Percentiles rank a stretch among this genome's conserved stretches.
These are phyloP conservation scores for Aspergillus persii DNA, from an alignment of 2,329 filamentous ascomycete species.

Conservation along the genomic window DNA sequence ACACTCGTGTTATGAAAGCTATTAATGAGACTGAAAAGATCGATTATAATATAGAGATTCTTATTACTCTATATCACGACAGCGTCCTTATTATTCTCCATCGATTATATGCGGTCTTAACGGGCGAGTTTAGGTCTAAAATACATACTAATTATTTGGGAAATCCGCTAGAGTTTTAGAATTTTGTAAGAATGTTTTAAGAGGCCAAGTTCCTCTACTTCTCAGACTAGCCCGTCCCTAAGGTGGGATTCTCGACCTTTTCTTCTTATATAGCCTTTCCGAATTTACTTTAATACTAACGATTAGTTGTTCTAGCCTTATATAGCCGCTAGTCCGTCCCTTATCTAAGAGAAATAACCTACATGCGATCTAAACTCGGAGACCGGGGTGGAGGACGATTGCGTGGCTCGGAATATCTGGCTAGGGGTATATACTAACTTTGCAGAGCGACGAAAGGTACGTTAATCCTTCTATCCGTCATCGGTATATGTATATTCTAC, in stretches of 20 bases:
- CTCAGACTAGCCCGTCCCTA: neutral
- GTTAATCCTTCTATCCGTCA: too few species aligned
- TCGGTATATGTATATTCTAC: too few species aligned
- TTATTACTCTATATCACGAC: neutral
- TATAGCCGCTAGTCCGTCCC: neutral
- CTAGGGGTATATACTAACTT: too few species aligned
- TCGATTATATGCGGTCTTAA: neutral
- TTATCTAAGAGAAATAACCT: neutral
- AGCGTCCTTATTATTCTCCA: neutral
- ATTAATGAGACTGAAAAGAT: neutral
- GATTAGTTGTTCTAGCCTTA: neutral
- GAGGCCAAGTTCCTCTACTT: neutral
- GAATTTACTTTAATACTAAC: neutral
- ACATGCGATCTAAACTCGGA: neutral
- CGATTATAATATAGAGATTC: neutral
- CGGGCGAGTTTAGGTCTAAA: neutral
- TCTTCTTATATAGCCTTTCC: neutral
- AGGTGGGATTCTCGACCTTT: neutral
- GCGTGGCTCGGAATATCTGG: too few species aligned
- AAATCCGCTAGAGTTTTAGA: neutral
- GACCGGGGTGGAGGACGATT: too few species aligned
- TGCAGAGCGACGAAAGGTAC: too few species aligned
- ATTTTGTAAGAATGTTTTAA: neutral
- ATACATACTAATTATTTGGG: neutral
- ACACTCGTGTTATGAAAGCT: neutral